phyloP scores from a whole-genome alignment of 1,284 basidiomycete genomes.

The Grifola frondosa region DNA sequence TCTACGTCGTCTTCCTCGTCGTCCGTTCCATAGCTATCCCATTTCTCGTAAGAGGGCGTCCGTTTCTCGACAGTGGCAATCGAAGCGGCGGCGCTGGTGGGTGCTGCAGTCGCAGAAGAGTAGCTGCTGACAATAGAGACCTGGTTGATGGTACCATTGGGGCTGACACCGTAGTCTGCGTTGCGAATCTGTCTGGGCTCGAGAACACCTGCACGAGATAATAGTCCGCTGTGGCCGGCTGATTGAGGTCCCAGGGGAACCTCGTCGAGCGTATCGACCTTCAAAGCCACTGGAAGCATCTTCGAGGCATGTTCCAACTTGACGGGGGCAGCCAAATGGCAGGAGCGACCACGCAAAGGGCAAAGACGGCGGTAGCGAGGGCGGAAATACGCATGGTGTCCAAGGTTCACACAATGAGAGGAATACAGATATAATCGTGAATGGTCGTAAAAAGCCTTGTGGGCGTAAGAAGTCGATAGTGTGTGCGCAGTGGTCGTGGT shows the following conservation, averaged over 20 bases:
- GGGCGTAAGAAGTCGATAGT: slow-evolving; percentile 22
- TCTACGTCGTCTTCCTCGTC: slow-evolving; percentile 6
- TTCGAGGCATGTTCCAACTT: too few relatives aligned
- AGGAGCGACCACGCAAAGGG: slow-evolving; percentile 9
- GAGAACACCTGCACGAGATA: too few relatives aligned
- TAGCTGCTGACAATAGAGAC: slow-evolving; percentile 2
- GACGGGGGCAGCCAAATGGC: too few relatives aligned
- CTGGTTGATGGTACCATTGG: slow-evolving; percentile 10
- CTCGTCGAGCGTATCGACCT: too few relatives aligned
- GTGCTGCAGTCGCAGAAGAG: slow-evolving; percentile 6
- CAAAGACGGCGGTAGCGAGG: slow-evolving; percentile 16
- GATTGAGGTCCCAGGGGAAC: too few relatives aligned
- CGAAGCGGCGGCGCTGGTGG: slow-evolving; percentile 3
- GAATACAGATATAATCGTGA: slow-evolving; percentile 13
- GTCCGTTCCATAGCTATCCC: too few relatives aligned
- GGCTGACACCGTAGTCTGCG: slow-evolving; percentile 21
- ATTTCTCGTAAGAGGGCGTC: slow-evolving; percentile 1
- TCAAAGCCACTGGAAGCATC: too few relatives aligned
- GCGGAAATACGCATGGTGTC: slow-evolving; percentile 18
- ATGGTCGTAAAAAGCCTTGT: slow-evolving; percentile 15
- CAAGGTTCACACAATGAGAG: slow-evolving; percentile 13
- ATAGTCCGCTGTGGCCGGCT: too few relatives aligned
- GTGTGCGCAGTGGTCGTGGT: slow-evolving; percentile 11
- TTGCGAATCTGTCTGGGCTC: too few relatives aligned
- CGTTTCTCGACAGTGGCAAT: slow-evolving; percentile 1